These are phyloP conservation scores for Vishniacozyma victoriae DNA, from an alignment of 768 basidiomycete species.

Conservation along the genomic window DNA sequence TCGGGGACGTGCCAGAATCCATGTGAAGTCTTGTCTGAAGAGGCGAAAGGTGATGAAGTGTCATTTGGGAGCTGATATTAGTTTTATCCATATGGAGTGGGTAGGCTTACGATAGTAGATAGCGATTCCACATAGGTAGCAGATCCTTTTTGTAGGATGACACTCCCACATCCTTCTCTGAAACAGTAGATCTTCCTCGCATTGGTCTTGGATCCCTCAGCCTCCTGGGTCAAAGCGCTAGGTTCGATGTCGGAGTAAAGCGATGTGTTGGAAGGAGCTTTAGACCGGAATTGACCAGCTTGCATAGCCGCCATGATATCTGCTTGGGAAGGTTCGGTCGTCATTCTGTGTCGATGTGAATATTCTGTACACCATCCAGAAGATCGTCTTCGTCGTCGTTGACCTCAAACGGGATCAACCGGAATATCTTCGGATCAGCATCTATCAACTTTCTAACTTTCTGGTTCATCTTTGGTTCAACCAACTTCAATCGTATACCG, in stretches of 20 bases:
- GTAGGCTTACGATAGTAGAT: constrained; percentile 20
- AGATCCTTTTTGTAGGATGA: constrained; percentile 33
- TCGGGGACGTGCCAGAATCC: constrained; percentile 37
- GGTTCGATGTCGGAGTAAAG: constrained; percentile 7
- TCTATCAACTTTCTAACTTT: not conserved
- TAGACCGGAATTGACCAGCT: constrained; percentile 16
- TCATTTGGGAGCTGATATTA: constrained; percentile 31
- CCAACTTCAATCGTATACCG: too few species aligned
- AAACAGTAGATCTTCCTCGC: constrained; percentile 39
- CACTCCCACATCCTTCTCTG: constrained; percentile 40
- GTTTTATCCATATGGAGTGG: not conserved
- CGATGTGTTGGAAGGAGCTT: constrained; percentile 8
- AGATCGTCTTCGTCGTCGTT: too few species aligned
- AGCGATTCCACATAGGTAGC: constrained; percentile 24
- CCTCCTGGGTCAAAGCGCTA: not conserved
- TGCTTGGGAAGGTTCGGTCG: constrained; percentile 36
- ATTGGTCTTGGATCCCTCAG: constrained; percentile 10
- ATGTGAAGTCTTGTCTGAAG: not conserved
- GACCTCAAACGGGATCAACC: not conserved
- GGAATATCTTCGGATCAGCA: not conserved
- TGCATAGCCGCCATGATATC: constrained; percentile 38
- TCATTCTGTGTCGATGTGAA: not conserved
- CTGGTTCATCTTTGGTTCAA: not conserved
- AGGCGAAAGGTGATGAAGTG: constrained; percentile 26
- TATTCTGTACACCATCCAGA: too few species aligned